Percentiles rank a stretch among this genome's conserved stretches.
phyloP scores from a whole-genome alignment of 2,329 filamentous ascomycete species.

The Mycosphaerella arachidis region DNA sequence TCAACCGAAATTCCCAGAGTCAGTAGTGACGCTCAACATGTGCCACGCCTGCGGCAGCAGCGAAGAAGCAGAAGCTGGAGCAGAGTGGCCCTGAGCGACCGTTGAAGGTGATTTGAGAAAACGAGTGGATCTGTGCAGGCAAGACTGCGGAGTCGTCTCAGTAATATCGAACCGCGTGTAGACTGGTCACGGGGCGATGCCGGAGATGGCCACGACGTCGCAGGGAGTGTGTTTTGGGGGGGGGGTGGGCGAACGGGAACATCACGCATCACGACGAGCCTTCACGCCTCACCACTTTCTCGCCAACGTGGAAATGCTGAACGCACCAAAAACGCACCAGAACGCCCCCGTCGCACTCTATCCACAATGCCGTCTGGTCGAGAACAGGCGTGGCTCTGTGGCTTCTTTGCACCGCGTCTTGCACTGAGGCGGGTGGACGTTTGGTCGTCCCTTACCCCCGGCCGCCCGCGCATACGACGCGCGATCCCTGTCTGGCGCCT shows the following conservation, averaged over 20 bases:
- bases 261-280: neutral
- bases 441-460: neutral
- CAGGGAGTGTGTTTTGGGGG: neutral
- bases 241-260: neutral
- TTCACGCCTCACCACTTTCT: neutral
- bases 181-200: neutral
- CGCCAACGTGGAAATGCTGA: neutral
- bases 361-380: neutral
- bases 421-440: neutral
- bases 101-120: neutral
- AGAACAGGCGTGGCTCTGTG: neutral
- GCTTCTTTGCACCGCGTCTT: neutral
- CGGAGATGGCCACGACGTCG: neutral
- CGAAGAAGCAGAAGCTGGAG: neutral
- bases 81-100: neutral
- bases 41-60: neutral
- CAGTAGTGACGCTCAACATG: neutral
- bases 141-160: neutral
- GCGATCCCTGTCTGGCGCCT: neutral
- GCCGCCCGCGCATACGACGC: neutral
- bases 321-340: neutral
- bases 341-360: neutral
- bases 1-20: neutral
- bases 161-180: neutral
- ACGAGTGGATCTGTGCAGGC: neutral